Evolutionary conservation across 306 rosid genomes (phyloP).

Genomic region (Acacia confusa): DNA sequence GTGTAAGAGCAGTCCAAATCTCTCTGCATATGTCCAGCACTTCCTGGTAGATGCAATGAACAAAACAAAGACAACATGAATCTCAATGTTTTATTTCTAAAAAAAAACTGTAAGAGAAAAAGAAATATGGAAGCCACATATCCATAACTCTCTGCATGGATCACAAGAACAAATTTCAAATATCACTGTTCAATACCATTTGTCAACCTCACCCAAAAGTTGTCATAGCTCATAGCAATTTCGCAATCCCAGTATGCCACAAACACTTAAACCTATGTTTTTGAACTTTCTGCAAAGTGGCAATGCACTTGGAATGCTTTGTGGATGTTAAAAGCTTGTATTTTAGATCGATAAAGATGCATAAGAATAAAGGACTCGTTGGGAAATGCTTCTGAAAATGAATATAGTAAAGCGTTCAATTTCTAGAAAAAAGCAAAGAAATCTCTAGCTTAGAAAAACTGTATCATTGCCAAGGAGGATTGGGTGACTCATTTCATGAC

Average conservation of each 20-base stretch:
- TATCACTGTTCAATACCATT: background rate
- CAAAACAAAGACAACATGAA: background rate
- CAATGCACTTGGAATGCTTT: background rate
- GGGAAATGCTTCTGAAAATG: background rate
- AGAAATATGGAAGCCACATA: background rate
- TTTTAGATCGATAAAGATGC: background rate
- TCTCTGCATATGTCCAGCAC: background rate
- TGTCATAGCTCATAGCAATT: background rate
- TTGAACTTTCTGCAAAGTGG: background rate
- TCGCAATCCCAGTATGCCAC: background rate
- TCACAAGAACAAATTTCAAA: background rate
- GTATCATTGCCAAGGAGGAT: background rate
- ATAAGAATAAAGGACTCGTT: background rate
- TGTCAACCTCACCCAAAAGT: background rate
- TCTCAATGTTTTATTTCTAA: background rate
- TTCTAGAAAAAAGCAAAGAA: background rate
- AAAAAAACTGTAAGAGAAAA: background rate
- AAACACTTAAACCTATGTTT: background rate
- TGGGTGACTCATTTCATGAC: background rate
- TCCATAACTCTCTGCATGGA: background rate
- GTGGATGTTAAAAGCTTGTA: no score
- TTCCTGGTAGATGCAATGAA: background rate
- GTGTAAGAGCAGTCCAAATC: background rate
- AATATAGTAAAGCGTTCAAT: background rate
- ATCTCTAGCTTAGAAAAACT: background rate